phyloP scores from a whole-genome alignment of 1,139 yeast genomes.

The Diutina pseudorugosa region DNA sequence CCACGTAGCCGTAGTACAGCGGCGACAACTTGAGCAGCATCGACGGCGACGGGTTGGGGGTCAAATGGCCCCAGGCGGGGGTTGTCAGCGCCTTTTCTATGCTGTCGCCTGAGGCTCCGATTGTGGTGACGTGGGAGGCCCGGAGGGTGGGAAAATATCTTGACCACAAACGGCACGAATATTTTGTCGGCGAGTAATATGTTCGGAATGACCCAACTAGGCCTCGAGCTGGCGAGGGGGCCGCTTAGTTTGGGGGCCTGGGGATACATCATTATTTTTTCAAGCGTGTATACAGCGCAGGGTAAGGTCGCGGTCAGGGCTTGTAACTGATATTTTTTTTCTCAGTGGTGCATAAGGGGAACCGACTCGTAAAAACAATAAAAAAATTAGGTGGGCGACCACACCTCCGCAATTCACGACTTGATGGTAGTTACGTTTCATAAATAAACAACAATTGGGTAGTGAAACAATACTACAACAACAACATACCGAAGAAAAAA shows the following conservation, averaged over 20 bases:
- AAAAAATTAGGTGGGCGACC: not conserved
- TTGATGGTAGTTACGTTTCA: no score
- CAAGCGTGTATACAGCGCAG: no score
- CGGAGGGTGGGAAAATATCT: not conserved
- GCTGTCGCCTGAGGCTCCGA: not conserved
- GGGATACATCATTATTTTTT: not conserved
- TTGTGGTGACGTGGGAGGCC: not conserved
- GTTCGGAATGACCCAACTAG: not conserved
- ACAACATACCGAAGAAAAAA: no score
- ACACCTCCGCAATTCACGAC: no score
- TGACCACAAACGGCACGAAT: not conserved
- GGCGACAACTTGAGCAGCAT: constrained; percentile 23
- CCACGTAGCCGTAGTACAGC: constrained; percentile 68
- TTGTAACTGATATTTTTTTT: no score
- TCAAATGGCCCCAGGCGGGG: not conserved
- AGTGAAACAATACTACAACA: no score
- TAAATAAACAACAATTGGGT: no score
- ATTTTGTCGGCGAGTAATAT: not conserved
- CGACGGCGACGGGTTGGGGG: not conserved
- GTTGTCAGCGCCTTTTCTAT: not conserved
- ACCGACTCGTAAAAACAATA: not conserved
- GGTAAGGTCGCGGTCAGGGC: no score
- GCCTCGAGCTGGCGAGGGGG: not conserved
- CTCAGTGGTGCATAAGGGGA: not conserved
- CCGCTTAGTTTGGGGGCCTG: not conserved